Evolutionary conservation across 768 basidiomycete genomes (phyloP), one percentile per base, ranked within the genome.

Genomic region (Pisolithus sp.): DNA sequence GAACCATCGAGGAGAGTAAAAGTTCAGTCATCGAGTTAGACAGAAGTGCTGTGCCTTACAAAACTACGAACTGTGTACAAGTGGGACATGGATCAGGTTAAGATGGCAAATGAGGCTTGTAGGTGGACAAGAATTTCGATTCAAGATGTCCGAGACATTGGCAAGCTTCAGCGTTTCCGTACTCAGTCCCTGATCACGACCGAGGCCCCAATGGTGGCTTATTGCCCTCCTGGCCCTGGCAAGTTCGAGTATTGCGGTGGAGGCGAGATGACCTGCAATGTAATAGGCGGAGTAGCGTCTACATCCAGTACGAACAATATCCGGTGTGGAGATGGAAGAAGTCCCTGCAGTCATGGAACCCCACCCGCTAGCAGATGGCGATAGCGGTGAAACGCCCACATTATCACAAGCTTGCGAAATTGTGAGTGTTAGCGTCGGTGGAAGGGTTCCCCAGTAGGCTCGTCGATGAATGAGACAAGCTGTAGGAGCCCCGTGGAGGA

Each of bases 221-320:
- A 28, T 21, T 13, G 17, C 34, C 31, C 21, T 36, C 13, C 13
- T 28, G 61, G 53, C 41, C 61, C 62, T 20, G 75, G 75, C 31
- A 76, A 69, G 53, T 80, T 82, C 24, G 74, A 74, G 60, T 89
- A 89, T 63, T 81, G 81, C 17, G 86, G 86, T 24, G 87, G 87
- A n/a, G 88, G 74, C 66, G 89, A 86, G 7, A 88, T 74, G 20
- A 86, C 67, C 6, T 75, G 85, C 17, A 76, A 68, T 48, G 71
- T 71, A 37, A 65, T 69, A 6, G 77, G 71, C 10, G 69, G 36
- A 13, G 61, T 67, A 59, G 86, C 85, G 48, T 85, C 85, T 6
- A 75, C 76, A 61, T 88, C 88, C 3, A n/a, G 80, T 83, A 55
- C 89, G 86, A 6, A 87, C 57, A 51, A 88, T 73, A 62, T 80